phyloP scores from a whole-genome alignment of 2,329 filamentous ascomycete genomes.

The Chaetomium sp. region DNA sequence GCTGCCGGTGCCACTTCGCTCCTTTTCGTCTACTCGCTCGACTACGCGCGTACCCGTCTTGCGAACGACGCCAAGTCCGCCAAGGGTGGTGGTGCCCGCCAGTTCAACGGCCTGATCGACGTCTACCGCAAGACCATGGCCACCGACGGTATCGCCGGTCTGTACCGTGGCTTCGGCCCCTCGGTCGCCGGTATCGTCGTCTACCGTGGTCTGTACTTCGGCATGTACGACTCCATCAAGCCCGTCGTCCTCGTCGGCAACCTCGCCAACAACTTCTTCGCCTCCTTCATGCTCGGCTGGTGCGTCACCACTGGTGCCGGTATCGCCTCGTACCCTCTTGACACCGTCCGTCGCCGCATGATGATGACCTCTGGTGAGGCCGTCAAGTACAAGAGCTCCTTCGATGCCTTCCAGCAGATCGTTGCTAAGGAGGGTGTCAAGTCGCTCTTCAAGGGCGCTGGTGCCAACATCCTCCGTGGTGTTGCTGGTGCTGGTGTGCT shows the following conservation, averaged over 20 bases:
- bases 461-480: slow-evolving; percentile 99
- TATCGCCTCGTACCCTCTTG: slow-evolving; percentile 99
- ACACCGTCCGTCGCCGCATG: slow-evolving; percentile 99
- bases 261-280: slow-evolving; percentile 98
- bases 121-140: slow-evolving; percentile 99
- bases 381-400: slow-evolving; percentile 98
- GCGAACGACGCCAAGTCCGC: slow-evolving; percentile 99
- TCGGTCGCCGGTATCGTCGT: slow-evolving; percentile 99
- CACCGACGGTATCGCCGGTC: slow-evolving; percentile 97
- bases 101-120: slow-evolving; percentile 99
- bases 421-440: slow-evolving; percentile 95
- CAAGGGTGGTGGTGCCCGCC: slow-evolving; percentile 94
- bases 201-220: slow-evolving; percentile 99
- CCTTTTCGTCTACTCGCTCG: slow-evolving; percentile 99
- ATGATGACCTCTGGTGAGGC: slow-evolving; percentile 99
- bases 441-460: slow-evolving; percentile 99
- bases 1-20: slow-evolving; percentile 99
- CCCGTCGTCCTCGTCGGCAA: slow-evolving; percentile 88
- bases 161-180: slow-evolving; percentile 99
- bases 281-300: slow-evolving; percentile 98
- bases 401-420: slow-evolving; percentile 96
- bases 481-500: slow-evolving; percentile 99
- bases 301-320: slow-evolving; percentile 99
- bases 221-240: slow-evolving; percentile 99
- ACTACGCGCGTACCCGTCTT: slow-evolving; percentile 99